Conservation (phyloP, 2,329 filamentous ascomycete species). For the Aureobasidium vineae region DNA sequence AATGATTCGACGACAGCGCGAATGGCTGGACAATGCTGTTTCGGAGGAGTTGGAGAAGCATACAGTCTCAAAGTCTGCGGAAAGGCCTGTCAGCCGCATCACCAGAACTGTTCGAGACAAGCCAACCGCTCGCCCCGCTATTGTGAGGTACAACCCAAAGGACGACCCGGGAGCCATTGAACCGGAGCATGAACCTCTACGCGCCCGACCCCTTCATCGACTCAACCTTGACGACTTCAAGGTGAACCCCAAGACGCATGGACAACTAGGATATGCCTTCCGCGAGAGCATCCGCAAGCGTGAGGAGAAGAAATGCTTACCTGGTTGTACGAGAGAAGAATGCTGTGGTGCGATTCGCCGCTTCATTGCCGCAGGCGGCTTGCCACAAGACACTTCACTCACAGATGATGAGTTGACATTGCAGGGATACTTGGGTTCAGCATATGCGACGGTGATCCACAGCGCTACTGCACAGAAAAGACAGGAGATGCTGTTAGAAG, state of each 20-base stretch:
- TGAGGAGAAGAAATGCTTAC: conserved; percentile 66
- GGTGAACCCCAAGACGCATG: conserved; percentile 70
- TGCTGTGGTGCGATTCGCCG: conserved; percentile 64
- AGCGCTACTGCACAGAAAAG: conserved; percentile 51
- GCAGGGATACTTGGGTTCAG: conserved; percentile 56
- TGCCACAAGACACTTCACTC: conserved; percentile 24
- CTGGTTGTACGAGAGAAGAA: conserved; percentile 69
- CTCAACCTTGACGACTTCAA: conserved; percentile 74
- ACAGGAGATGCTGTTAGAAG: conserved; percentile 68
- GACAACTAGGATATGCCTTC: conserved; percentile 68
- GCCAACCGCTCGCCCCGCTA: conserved; percentile 1
- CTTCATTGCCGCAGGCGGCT: conserved; percentile 26
- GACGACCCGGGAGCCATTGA: conserved; percentile 31
- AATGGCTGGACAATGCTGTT: neutral
- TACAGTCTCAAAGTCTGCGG: neutral
- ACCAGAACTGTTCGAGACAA: conserved; percentile 12
- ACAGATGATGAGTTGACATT: conserved; percentile 40
- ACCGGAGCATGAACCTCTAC: conserved; percentile 50
- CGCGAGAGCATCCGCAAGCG: conserved; percentile 70
- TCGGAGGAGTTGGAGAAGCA: neutral
- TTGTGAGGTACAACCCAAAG: neutral
- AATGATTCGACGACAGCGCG: neutral
- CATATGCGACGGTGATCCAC: conserved; percentile 33
- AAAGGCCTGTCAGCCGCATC: neutral
- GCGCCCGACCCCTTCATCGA: conserved; percentile 56